Base-by-base conservation (phyloP, 805 yeast species). In the Hanseniaspora thailandica region DNA sequence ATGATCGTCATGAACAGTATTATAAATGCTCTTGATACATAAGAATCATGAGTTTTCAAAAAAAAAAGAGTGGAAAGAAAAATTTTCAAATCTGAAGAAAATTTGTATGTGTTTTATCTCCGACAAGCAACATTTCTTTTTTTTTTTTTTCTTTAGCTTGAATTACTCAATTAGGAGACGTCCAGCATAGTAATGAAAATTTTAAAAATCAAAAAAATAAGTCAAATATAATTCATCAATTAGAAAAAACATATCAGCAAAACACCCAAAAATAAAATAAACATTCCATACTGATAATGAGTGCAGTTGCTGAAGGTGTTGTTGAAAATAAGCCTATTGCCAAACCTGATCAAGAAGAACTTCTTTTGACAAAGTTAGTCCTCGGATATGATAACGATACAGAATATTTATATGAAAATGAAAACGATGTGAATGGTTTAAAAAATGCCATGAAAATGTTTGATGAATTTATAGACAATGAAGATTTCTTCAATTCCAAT, bases 281-380 rank as follows among this genome's bases (percentile, higher is more conserved):
- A 30, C 36, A 19, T n/a, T n/a, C n/a, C 13, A 19, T 13, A 19
- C 25, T 22, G 1, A 47, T 13, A 17, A 51, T 51, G 54, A 44
- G 49, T 25, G 38, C 23, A 44, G 20, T 36, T 20, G 34, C 15
- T 4, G 45, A 25, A 26, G 36, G 13, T 22, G n/a, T 13, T 33
- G 31, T 41, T 17, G 36, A 26, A 19, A 19, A 17, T n/a, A 39
- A 47, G 33, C 5, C 35, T 17, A 52, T 65, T 1, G 84, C 87
- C 15, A 84, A 83, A 31, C 90, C 93, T 60, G 94, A 86, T 64
- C 82, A 77, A 49, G 96, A 87, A 64, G 98, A 93, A 66, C 60
- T 81, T 41, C 76, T 70, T 54, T 75, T 93, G 48, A 95, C 89
- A 57, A 84, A 78, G 65, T 73, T 86, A 13, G 95, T 93, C 4